Base-by-base conservation (phyloP, 805 yeast species). In the Candida koratica region DNA sequence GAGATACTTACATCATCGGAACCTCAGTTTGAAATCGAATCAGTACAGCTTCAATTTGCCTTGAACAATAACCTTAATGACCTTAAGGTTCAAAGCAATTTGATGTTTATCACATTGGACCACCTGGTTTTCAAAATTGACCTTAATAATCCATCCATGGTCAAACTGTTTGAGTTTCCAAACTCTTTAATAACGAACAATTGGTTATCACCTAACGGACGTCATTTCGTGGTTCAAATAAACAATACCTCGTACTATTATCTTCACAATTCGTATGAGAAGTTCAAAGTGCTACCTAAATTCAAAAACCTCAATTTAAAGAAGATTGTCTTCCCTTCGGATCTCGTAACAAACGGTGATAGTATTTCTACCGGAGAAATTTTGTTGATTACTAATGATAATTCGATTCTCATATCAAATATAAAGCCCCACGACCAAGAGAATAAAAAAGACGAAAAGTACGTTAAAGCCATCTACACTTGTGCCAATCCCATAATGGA, bases 121-220 rank as follows among this genome's bases (percentile, higher is more conserved):
- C 38, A 34, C 5, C 25, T 39, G 5, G 51, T 61, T 3, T 55
- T 47, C 37, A 50, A 55, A 28, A 65, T 67, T 16, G 61, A 64
- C 41, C 52, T 67, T 20, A 48, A 53, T 7, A 57, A 56, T 26
- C 71, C 73, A 0, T 46, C 69, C 2, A 46, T 56, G 10, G 64
- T 62, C 3, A 36, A 47, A 10, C 41, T 29, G 37, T 42, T 52
- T 25, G 47, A 45, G 13, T 28, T 60, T 10, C 17, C 32, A 7
- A 51, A 44, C n/a, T 25, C 37, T 2, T 32, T 36, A 12, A 38
- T 64, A 3, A 52, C 58, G 2, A 47, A 55, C 24, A 39, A 54
- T 13, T 67, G 71, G 71, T 42, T 64, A 6, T 60, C 66, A 33
- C 66, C 67, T 3, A 55, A 52, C 36, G 73, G 71, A 3, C 31